A percentile compares a stretch with the other conserved stretches of the same genome.
phyloP scores from a whole-genome alignment of 192 early-diverging fungal species.

The Podochytrium sp. region DNA sequence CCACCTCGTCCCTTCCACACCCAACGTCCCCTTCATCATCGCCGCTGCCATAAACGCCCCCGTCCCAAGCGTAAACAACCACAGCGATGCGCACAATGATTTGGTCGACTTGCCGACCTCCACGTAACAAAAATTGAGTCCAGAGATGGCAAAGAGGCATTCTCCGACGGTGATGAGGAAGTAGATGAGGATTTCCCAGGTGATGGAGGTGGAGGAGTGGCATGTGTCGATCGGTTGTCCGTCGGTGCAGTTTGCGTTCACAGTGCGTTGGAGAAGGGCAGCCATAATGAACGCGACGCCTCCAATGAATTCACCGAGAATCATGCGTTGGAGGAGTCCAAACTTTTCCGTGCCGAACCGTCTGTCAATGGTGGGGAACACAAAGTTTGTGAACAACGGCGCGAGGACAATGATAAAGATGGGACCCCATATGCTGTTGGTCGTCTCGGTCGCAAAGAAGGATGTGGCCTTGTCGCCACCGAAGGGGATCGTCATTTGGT shows the following conservation, averaged over 20 bases:
- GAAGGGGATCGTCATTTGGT: conserved; percentile 38
- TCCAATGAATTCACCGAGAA: conserved; percentile 55
- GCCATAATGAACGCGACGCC: conserved; percentile 47
- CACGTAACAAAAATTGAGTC: conserved; percentile 65
- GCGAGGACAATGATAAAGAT: conserved; percentile 55
- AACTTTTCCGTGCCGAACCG: conserved; percentile 34
- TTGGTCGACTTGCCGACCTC: conserved; percentile 63
- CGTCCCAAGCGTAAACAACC: conserved; percentile 54
- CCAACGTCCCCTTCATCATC: conserved; percentile 11
- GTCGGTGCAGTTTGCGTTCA: conserved; percentile 30
- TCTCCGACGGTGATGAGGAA: conserved; percentile 64
- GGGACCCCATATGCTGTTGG: conserved; percentile 47
- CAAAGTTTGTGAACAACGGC: conserved; percentile 50
- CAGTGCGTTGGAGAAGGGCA: conserved; percentile 35
- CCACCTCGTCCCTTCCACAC: not conserved
- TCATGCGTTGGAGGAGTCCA: conserved; percentile 57
- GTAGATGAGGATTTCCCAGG: conserved; percentile 31
- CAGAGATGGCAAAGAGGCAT: conserved; percentile 58
- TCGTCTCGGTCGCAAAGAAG: conserved; percentile 29
- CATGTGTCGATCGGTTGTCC: conserved; percentile 4
- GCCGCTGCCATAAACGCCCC: conserved; percentile 46
- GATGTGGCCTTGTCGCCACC: not conserved
- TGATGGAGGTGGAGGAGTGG: not conserved
- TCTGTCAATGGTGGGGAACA: conserved; percentile 59
- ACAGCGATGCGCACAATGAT: conserved; percentile 56